Evolutionary conservation across 768 basidiomycete species (phyloP).

Genomic region (Postia placenta): DNA sequence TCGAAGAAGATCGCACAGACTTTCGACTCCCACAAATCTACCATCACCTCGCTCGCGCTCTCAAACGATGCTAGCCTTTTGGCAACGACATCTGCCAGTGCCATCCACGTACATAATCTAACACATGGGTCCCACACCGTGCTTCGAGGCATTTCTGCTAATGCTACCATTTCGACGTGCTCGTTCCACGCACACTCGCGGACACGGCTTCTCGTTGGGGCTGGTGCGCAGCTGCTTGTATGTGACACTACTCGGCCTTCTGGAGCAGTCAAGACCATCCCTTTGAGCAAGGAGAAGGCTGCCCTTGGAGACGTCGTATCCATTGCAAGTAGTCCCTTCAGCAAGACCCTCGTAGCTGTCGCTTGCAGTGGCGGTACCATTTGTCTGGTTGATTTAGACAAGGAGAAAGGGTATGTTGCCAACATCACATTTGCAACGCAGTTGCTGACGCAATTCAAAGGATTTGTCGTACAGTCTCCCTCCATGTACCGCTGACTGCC

Average conservation of each 20-base stretch:
- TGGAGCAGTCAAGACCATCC: conserved; percentile 45
- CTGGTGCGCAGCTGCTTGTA: conserved; percentile 46
- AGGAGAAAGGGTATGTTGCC: conserved; percentile 55
- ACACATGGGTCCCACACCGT: conserved; percentile 44
- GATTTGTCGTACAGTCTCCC: conserved; percentile 49
- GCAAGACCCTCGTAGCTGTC: conserved; percentile 62
- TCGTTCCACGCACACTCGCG: conserved; percentile 59
- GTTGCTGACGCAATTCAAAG: conserved; percentile 26
- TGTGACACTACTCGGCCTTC: conserved; percentile 60
- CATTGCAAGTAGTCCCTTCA: conserved; percentile 66
- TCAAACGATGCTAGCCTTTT: conserved; percentile 54
- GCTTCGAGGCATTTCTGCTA: conserved; percentile 45
- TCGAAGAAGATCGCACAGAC: conserved; percentile 39
- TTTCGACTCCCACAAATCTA: conserved; percentile 44
- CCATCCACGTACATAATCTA: conserved; percentile 58
- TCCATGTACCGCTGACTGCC: conserved; percentile 52
- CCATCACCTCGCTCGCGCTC: conserved; percentile 49
- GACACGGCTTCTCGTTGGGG: conserved; percentile 52
- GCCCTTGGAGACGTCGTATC: conserved; percentile 44
- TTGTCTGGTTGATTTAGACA: conserved; percentile 63
- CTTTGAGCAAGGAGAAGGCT: conserved; percentile 34
- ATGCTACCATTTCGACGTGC: conserved; percentile 34
- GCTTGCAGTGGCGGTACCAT: conserved; percentile 50
- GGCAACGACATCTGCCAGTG: conserved; percentile 45
- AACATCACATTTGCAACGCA: neutral